Evolutionary conservation across 441 rosid genomes (phyloP).

Genomic region (Francoa sonchifolia): DNA sequence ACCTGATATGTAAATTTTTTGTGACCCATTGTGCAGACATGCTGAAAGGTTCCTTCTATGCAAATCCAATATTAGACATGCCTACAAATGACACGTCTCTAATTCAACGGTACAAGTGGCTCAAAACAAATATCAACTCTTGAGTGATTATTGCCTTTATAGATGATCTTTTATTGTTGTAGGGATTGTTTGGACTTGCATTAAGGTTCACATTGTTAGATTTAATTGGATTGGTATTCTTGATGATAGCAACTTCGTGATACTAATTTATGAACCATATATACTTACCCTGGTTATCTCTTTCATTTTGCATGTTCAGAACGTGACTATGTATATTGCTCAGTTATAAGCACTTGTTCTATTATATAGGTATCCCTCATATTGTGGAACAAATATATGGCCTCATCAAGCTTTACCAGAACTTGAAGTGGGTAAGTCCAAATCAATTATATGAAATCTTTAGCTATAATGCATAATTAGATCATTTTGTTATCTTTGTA

Average conservation of each 20-base stretch:
- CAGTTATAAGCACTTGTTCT: slow-evolving; percentile 6
- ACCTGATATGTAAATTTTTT: neutral
- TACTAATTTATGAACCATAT: no score
- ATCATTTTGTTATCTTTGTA: no score
- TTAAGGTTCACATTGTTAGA: no score
- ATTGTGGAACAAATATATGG: slow-evolving; percentile 92
- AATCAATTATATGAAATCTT: no score
- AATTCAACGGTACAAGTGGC: slow-evolving; percentile 39
- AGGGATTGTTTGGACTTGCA: no score
- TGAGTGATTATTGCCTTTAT: slow-evolving; percentile 8
- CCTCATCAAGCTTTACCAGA: slow-evolving; percentile 61
- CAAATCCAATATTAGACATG: slow-evolving; percentile 66
- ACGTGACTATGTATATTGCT: slow-evolving; percentile 4
- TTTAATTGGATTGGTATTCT: no score
- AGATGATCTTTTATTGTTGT: no score
- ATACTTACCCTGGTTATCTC: neutral
- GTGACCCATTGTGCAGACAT: slow-evolving; percentile 35
- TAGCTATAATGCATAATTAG: no score
- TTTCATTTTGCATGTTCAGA: neutral
- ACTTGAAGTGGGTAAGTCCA: slow-evolving; percentile 62
- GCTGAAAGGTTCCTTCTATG: slow-evolving; percentile 82
- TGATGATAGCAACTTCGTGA: no score
- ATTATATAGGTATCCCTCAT: slow-evolving; percentile 69
- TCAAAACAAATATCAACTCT: slow-evolving; percentile 3
- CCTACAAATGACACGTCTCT: slow-evolving; percentile 47